These are phyloP conservation scores for Aspergillus sparsus DNA, from an alignment of 495 filamentous ascomycete genomes.

Conservation along the genomic window DNA sequence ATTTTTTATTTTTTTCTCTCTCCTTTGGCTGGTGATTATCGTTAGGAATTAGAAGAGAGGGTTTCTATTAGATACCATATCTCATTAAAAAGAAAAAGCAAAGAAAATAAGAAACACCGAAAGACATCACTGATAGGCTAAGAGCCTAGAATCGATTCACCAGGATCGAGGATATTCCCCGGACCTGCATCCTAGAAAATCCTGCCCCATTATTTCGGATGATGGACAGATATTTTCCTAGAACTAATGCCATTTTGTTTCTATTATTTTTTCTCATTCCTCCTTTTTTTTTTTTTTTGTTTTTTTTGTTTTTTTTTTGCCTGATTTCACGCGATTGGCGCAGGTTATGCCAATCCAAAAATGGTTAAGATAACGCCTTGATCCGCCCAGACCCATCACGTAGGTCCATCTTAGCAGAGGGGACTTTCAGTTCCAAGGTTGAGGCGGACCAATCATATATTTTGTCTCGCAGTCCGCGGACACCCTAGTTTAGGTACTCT, in stretches of 20 bases:
- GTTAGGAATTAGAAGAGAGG: background rate
- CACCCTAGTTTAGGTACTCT: background rate
- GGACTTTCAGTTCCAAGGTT: background rate
- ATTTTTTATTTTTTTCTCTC: background rate
- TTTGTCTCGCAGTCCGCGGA: slow-evolving; percentile 15
- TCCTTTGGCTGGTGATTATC: background rate
- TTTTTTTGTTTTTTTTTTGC: slow-evolving; percentile 4
- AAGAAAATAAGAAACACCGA: background rate
- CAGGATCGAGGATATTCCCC: background rate
- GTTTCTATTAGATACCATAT: background rate
- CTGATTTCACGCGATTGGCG: slow-evolving; percentile 12
- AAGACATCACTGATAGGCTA: background rate
- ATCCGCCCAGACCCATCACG: background rate
- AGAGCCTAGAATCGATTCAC: background rate
- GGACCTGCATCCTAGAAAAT: background rate
- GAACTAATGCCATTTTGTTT: background rate
- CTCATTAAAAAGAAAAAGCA: background rate
- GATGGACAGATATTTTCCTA: background rate
- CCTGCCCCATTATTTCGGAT: background rate
- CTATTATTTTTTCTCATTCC: background rate
- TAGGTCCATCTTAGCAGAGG: too few relatives aligned
- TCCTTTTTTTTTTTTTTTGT: background rate
- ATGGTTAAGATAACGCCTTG: slow-evolving; percentile 8
- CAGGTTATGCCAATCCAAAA: slow-evolving; percentile 8
- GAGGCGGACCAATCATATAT: background rate